Evolutionary conservation across 2,329 filamentous ascomycete species (phyloP).

Genomic region (Gremmenia infestans): DNA sequence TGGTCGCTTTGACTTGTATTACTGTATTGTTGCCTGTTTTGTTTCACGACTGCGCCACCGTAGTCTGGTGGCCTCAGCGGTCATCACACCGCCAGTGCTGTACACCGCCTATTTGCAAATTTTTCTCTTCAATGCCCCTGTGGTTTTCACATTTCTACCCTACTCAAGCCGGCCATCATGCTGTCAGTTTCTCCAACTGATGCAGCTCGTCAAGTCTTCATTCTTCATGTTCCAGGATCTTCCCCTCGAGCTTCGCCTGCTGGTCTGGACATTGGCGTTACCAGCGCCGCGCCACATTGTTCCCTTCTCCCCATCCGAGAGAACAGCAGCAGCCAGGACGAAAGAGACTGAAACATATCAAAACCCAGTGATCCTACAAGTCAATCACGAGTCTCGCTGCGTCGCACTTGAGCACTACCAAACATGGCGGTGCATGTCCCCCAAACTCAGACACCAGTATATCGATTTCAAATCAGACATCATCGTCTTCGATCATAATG

Average conservation of each 20-base stretch:
- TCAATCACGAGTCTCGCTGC: not conserved
- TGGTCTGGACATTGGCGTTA: not conserved
- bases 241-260: not conserved
- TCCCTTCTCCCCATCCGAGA: not conserved
- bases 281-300: not conserved
- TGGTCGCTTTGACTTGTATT: too few relatives aligned
- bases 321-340: not conserved
- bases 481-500: not conserved
- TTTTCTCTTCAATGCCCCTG: too few relatives aligned
- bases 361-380: not conserved
- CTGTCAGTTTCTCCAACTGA: too few relatives aligned
- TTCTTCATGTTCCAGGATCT: not conserved
- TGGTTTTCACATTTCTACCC: too few relatives aligned
- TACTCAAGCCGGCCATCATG: too few relatives aligned
- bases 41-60: too few relatives aligned
- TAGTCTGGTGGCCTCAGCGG: too few relatives aligned
- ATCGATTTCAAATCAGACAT: not conserved
- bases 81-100: too few relatives aligned
- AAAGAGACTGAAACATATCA: not conserved
- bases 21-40: too few relatives aligned
- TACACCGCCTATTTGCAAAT: too few relatives aligned
- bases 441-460: not conserved
- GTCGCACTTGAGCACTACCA: not conserved
- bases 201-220: too few relatives aligned
- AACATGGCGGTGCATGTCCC: not conserved